Base-by-base conservation (phyloP, 768 basidiomycete genomes). In the Saitozyma sp. region DNA sequence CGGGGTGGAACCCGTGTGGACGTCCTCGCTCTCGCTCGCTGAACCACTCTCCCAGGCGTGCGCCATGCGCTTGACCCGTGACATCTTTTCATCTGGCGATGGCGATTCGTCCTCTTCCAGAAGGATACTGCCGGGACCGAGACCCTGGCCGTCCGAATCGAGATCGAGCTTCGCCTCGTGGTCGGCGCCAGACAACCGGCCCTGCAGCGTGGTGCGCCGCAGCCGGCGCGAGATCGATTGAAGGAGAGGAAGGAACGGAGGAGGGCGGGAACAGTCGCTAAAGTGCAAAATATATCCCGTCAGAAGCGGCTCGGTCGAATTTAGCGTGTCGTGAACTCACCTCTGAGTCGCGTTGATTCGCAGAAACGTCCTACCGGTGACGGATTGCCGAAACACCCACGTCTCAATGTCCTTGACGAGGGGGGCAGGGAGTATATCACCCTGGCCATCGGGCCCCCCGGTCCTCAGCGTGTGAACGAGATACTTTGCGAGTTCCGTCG, bases 391-490 rank as follows among this genome's bases (percentile, higher is more conserved):
- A 17, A 73, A 49, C 0, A 76, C 71, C 74, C 74, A 76, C n/a
- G 64, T 65, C 50, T 71, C 68, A 62, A 76, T 76, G 58, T 76
- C 74, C 57, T 73, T 67, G 11, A 76, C 70, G 16, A 76, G 61
- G 3, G 67, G 69, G 2, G 59, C 63, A 10, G 74, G 74, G 7
- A 73, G 53, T 10, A 61, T 61, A 39, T 69, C 69, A 6, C 74
- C 69, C 0, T 49, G 56, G 6, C 68, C 72, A 46, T 71, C 66
- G 50, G 62, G 57, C 11, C 71, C 71, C 14, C 71, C 74, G 1
- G 71, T 76, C 8, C 71, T 54, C 16, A 76, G 65, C 0, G 68
- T 68, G 14, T 65, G 55, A 1, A 43, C 59, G 1, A 76, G 72
- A 48, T 76, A 76, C 42, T 53, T 54, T 8, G 71, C 69, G 1